Percentiles rank a stretch among this genome's conserved stretches.
Conservation (phyloP, 176 grass and related monocot species). For the Oryza nivara region DNA sequence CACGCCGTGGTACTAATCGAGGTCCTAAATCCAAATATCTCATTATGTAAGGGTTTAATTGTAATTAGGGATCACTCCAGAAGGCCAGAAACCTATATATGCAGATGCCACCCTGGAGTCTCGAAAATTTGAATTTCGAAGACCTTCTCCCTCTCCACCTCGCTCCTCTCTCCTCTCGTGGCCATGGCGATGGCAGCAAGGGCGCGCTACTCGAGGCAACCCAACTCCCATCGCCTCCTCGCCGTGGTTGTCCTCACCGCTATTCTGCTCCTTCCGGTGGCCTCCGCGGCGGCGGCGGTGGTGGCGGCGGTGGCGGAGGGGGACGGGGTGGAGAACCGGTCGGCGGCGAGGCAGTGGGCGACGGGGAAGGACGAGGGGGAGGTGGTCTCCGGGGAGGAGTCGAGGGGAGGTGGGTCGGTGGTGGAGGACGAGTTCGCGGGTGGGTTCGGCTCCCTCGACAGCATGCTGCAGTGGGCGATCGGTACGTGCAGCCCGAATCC, state of each 20-base stretch:
- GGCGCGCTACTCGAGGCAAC: constrained; percentile 2
- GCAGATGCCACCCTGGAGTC: constrained; percentile 14
- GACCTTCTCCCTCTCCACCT: neutral
- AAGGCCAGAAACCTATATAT: neutral
- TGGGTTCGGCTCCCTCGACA: constrained; percentile 84
- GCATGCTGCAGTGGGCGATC: constrained; percentile 97
- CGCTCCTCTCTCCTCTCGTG: constrained; percentile 26
- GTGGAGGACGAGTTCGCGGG: constrained; percentile 74
- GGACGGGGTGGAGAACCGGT: constrained; percentile 48
- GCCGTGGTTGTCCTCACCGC: neutral
- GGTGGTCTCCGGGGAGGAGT: constrained; percentile 32
- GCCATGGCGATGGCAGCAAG: constrained; percentile 42
- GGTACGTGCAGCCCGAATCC: constrained; percentile 43
- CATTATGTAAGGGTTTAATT: fast-evolving
- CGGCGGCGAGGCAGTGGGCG: constrained; percentile 41
- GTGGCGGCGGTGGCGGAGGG: constrained; percentile 26
- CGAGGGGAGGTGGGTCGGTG: neutral
- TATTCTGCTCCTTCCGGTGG: constrained; percentile 20
- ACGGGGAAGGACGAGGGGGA: constrained; percentile 61
- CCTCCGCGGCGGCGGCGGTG: constrained; percentile 1
- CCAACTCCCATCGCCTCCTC: neutral
- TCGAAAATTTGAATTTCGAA: constrained; percentile 23
- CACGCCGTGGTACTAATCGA: neutral
- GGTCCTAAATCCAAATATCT: neutral
- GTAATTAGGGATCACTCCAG: neutral